Evolutionary conservation across 345 rosid genomes (phyloP), one percentile per base, ranked within the genome.

Genomic region (Erodium maritimum): DNA sequence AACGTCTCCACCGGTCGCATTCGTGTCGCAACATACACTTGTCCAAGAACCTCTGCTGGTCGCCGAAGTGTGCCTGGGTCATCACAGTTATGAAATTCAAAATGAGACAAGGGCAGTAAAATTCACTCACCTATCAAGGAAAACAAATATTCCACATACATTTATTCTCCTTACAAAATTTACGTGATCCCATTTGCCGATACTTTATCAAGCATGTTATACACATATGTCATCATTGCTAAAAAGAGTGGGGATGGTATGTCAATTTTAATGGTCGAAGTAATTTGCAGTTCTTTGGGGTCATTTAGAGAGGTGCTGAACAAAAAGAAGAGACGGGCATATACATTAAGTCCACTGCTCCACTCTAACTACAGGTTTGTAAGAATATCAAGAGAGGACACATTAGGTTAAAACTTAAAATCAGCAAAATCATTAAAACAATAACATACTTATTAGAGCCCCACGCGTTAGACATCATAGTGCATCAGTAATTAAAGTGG

Each of bases 21-120:
- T 79, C 97, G 82, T 33, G 79, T 74, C 52, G 96, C 97, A 65
- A 94, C 86, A 81, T 90, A 90, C 37, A 90, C 97, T 79, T 94
- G 99, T 75, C 99, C 99, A 63, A 94, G 97, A 71, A 94, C 91
- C 78, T 94, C 99, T 55, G 90, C 99, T 23, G 97, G 99, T 61
- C 99, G 78, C 54, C 97, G 81, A 54, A 79, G 72, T 61, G 73
- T 69, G 63, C 99, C 99, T 87, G 73, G 63, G 69, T 69, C 62
- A 66, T 29, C 61, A 67, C 24, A 53, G 50, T 58, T 54, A 25
- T 17, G 62, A 61, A 59, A 60, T n/a, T 54, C 61, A 69, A 52
- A 67, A 62, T 51, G 54, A 33, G 20, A 58, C 51, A 45, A 21
- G 14, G 23, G 48, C 18, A 33, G 2, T 22, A 23, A 19, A 59